Conservation (phyloP, 2,329 filamentous ascomycete genomes). For the Dryadomyces sulphureus region DNA sequence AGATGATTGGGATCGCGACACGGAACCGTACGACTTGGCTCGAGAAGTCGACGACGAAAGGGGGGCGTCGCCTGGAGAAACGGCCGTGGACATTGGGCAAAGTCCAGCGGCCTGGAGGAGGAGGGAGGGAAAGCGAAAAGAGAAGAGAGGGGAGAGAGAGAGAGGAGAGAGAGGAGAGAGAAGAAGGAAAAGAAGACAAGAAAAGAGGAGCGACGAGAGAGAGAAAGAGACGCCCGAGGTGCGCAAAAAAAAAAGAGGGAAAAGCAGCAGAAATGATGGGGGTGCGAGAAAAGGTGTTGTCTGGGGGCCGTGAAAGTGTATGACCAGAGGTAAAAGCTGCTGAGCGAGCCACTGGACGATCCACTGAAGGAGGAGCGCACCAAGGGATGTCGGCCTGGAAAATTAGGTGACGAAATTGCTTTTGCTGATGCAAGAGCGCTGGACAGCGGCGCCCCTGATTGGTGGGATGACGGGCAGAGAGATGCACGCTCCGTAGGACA, state of each 20-base stretch:
- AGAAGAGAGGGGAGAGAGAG: not conserved
- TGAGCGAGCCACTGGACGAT: too few species aligned
- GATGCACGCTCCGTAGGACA: too few species aligned
- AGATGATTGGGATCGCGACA: slow-evolving; percentile 21
- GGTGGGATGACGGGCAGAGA: not conserved
- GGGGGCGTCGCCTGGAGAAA: slow-evolving; percentile 17
- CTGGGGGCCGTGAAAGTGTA: not conserved
- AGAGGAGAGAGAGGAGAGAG: not conserved
- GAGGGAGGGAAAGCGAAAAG: not conserved
- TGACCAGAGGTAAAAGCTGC: not conserved
- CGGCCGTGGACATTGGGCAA: slow-evolving; percentile 18
- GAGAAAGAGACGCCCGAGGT: not conserved
- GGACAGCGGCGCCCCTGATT: not conserved
- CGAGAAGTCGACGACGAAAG: slow-evolving; percentile 17
- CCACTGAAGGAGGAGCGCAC: too few species aligned
- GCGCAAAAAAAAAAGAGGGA: not conserved
- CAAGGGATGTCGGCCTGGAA: not conserved
- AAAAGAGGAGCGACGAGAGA: not conserved
- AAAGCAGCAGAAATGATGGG: not conserved
- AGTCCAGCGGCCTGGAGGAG: slow-evolving; percentile 1
- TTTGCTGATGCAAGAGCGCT: not conserved
- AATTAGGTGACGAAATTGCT: not conserved
- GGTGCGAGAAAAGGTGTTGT: not conserved
- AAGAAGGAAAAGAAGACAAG: not conserved
- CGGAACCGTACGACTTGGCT: slow-evolving; percentile 14